Evolutionary conservation across 108 stramenopile genomes (phyloP), one percentile per base, ranked within the genome.

Genomic region (Craspedostauros australis): DNA sequence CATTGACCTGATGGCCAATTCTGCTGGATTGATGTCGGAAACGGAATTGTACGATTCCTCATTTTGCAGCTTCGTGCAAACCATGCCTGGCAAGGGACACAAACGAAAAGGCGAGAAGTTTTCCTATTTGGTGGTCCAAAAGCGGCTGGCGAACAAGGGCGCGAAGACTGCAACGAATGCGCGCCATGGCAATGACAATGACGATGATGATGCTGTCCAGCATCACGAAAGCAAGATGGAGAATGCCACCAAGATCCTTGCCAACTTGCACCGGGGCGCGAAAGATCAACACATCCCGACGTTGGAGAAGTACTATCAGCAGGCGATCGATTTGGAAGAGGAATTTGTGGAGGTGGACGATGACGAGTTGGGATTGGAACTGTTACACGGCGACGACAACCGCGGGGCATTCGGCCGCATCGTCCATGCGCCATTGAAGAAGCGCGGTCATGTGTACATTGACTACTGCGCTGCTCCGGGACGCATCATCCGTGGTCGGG

Each of bases 11-110:
- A 52, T 56, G 64, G 43, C 15, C 38, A 18, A 33, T 14, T 27
- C 44, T 6, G 6, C 32, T 7, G 41, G 51, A 27, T 24, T 30
- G 6, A 18, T 49, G 27, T 69, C 64, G 7, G 62, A 79, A 44
- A 79, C 77, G 1, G 58, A 70, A 7, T 75, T 73, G n/a, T 86
- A 82, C 54, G 66, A 73, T 38, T 56, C 66, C 8, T 68, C 66
- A 18, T 90, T 79, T 61, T 90, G 88, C 49, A 86, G 88, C 56
- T 90, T 90, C 69, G 88, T 91, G 38, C 88, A 91, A 34, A 68
- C 64, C n/a, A 57, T 90, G 36, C 80, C 88, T 23, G 82, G 80
- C 21, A n/a, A n/a, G n/a, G 72, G 70, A 7, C 58, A 54, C 18
- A 51, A 32, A 15, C 41, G 63, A 36, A 74, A 68, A 50, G 79